These are phyloP conservation scores for Pseudozyma pruni DNA, from an alignment of 1,284 basidiomycete species.

Conservation along the genomic window DNA sequence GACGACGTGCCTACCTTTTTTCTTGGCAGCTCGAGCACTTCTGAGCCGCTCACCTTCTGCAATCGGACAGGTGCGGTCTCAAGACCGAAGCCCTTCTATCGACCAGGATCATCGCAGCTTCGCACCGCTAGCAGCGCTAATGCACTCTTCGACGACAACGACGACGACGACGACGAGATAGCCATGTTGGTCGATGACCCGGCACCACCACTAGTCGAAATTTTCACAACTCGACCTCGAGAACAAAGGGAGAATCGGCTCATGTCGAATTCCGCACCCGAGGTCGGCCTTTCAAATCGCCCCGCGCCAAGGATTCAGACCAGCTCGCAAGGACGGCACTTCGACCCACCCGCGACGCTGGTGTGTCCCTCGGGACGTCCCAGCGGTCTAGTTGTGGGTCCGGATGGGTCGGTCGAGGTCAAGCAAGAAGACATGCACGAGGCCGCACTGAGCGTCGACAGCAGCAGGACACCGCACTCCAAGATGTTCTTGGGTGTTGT, in stretches of 20 bases:
- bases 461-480: not conserved
- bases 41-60: constrained; percentile 11
- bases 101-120: not conserved
- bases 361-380: not conserved
- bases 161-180: constrained; percentile 1
- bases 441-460: not conserved
- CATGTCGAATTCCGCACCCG: constrained; percentile 10
- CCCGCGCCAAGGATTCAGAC: too few species aligned
- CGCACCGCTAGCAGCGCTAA: not conserved
- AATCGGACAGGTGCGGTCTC: not conserved
- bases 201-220: not conserved
- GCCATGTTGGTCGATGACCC: not conserved
- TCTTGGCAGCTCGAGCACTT: not conserved
- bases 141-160: not conserved
- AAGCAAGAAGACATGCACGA: constrained; percentile 6
- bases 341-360: not conserved
- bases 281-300: constrained; percentile 2
- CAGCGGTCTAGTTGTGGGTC: not conserved
- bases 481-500: not conserved
- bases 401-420: not conserved
- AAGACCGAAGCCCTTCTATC: constrained; percentile 10
- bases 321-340: not conserved
- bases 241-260: constrained; percentile 8
- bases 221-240: too few species aligned
- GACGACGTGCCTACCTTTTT: constrained; percentile 15